Evolutionary conservation across 192 early-diverging fungal genomes (phyloP).

Genomic region (Borealophlyctis nickersoniae): DNA sequence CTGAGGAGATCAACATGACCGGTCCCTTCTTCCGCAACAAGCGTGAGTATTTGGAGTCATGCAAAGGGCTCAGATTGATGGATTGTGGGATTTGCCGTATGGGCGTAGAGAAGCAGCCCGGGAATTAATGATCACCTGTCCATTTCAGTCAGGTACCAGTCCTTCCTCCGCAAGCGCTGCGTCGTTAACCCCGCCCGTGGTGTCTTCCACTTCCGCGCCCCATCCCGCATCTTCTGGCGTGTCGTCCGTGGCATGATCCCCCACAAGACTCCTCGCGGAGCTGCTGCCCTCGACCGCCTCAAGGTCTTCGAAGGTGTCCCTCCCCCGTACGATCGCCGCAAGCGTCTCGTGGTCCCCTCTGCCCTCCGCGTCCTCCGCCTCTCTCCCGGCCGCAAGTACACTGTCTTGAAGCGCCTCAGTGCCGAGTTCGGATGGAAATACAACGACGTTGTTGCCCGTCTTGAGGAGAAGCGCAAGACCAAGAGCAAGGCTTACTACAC

Average conservation of each 20-base stretch:
- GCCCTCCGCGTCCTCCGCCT: constrained; percentile 97
- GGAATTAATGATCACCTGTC: too few relatives aligned
- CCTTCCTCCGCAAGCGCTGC: constrained; percentile 97
- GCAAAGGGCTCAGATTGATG: too few relatives aligned
- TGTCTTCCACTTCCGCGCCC: constrained; percentile 98
- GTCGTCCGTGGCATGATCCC: constrained; percentile 98
- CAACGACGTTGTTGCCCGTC: constrained; percentile 90
- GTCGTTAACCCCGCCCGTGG: constrained; percentile 94
- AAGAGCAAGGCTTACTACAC: constrained; percentile 89
- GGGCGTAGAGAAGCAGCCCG: too few relatives aligned
- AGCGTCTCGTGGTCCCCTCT: constrained; percentile 95
- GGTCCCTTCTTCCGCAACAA: constrained; percentile 99
- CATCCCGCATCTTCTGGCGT: constrained; percentile 95
- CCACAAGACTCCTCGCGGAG: constrained; percentile 98
- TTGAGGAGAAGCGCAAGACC: constrained; percentile 99
- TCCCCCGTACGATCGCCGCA: constrained; percentile 92
- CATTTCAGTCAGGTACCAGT: constrained; percentile 82
- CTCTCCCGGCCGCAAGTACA: constrained; percentile 97
- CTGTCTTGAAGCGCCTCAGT: constrained; percentile 88
- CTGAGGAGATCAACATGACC: constrained; percentile 98
- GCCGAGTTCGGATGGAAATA: constrained; percentile 99
- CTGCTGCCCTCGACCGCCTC: constrained; percentile 92
- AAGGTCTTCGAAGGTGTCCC: constrained; percentile 99
- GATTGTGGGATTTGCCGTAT: too few relatives aligned
- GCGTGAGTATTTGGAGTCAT: constrained; percentile 58